These are phyloP conservation scores for Eurotiales sp. DNA, from an alignment of 2,329 filamentous ascomycete species.

Conservation along the genomic window DNA sequence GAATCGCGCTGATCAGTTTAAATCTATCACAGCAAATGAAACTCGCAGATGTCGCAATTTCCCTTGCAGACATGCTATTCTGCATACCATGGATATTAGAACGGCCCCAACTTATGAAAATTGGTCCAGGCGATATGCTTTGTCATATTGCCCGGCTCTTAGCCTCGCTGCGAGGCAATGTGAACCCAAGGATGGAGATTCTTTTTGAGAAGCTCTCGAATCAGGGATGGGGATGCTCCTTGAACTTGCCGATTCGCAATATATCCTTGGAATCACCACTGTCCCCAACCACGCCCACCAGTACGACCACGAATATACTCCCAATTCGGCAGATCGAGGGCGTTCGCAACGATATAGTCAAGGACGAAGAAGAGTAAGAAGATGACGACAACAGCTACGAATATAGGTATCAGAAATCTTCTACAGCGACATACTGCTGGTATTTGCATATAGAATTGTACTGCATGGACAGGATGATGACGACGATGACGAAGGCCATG, in stretches of 20 bases:
- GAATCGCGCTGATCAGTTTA: not conserved
- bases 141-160: conserved; percentile 10
- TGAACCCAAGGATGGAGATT: conserved; percentile 15
- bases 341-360: not conserved
- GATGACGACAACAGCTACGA: not conserved
- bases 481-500: not conserved
- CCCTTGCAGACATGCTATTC: conserved; percentile 13
- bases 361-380: not conserved
- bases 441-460: too few relatives aligned
- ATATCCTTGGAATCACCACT: not conserved
- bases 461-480: not conserved
- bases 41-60: conserved; percentile 14
- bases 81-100: conserved; percentile 13
- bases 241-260: not conserved
- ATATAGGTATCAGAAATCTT: not conserved
- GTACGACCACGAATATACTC: not conserved
- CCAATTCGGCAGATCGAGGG: conserved; percentile 6
- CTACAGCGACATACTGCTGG: not conserved
- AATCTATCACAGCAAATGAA: conserved; percentile 12
- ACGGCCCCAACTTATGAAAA: conserved; percentile 12
- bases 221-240: conserved; percentile 10
- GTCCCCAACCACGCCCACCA: not conserved
- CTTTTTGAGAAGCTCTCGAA: conserved; percentile 10
- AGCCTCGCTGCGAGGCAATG: conserved; percentile 12
- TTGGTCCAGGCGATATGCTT: conserved; percentile 13